Base-by-base conservation (phyloP, 1,284 basidiomycete genomes). In the Tetrapyrgos nigripes region DNA sequence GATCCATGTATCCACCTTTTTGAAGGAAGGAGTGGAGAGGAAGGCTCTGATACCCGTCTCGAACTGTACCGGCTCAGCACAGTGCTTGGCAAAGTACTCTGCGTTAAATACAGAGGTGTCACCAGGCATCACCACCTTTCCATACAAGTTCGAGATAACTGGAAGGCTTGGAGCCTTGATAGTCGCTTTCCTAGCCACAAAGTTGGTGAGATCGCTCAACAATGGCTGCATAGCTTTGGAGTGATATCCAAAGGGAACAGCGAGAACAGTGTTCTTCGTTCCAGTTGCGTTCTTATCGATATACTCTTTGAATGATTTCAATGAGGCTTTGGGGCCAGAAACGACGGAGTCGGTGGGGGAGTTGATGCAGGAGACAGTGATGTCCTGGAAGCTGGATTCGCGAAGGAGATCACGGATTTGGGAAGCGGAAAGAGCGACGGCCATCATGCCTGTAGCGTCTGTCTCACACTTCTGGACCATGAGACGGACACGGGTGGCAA, bases 201-300 rank as follows among this genome's bases (percentile, higher is more conserved):
- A 62, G 0, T 59, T 59, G 21, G 68, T 71, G 28, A 90, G 76
- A 37, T 81, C 79, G 11, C 78, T 73, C 13, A 85, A 63, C 10
- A 89, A 64, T 0, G 86, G 82, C 9, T 73, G 66, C 88, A 91
- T 88, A 1, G 84, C 82, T 3, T 72, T 55, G 49, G 84, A 87
- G 70, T 91, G 89, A 66, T 83, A 88, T 6, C 82, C 89, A 59
- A 84, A 88, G 1, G 84, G 83, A 5, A 87, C 81, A 3, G 73
- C 63, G 2, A 91, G 74, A 35, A 79, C 63, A 8, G 76, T 67
- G 53, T 70, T 77, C 63, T 79, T 82, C 67, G 73, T 76, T 4
- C 67, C 64, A 1, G 72, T 62, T 9, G 68, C 55, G 13, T 53
- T 47, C 53, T 81, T 75, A 31, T 87, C 67, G 58, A 79, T 40